These are phyloP conservation scores for Hypocrella siamensis DNA, from an alignment of 2,329 filamentous ascomycete genomes.

Conservation along the genomic window DNA sequence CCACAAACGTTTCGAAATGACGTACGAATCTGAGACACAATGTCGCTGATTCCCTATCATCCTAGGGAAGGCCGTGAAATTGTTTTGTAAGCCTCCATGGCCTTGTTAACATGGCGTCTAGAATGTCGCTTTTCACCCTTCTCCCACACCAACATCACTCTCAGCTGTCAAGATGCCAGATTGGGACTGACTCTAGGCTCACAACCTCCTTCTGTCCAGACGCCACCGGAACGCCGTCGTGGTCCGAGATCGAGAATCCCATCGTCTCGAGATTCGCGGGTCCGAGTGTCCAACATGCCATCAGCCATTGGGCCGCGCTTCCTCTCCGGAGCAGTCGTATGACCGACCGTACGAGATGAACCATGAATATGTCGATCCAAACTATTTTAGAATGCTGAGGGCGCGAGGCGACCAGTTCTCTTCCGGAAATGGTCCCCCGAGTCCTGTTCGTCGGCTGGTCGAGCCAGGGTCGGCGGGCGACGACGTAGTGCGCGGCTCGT, in stretches of 20 bases:
- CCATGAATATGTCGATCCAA: conserved; percentile 65
- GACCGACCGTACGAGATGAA: conserved; percentile 23
- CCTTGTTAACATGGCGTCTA: not conserved
- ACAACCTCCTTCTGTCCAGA: conserved; percentile 26
- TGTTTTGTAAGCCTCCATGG: conserved; percentile 50
- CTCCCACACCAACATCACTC: too few species aligned
- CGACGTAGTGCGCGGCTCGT: conserved; percentile 4
- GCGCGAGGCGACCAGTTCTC: conserved; percentile 29
- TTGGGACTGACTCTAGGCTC: not conserved
- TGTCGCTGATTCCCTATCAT: conserved; percentile 65
- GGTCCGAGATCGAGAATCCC: conserved; percentile 72
- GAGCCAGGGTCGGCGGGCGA: conserved; percentile 22
- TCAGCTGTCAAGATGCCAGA: not conserved
- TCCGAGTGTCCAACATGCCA: conserved; percentile 86
- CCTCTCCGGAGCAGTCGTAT: conserved; percentile 32
- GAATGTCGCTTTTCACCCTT: too few species aligned
- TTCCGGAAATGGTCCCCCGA: conserved; percentile 28
- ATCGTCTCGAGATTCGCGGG: conserved; percentile 67
- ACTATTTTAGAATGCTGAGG: conserved; percentile 91
- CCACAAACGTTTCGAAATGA: too few species aligned
- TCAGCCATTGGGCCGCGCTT: conserved; percentile 41
- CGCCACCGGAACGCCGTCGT: conserved; percentile 89
- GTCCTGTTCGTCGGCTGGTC: conserved; percentile 37
- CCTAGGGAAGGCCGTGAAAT: conserved; percentile 61
- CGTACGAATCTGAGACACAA: too few species aligned